Base-by-base conservation (phyloP, 2,329 filamentous ascomycete genomes). In the Calonectria fujianensis region DNA sequence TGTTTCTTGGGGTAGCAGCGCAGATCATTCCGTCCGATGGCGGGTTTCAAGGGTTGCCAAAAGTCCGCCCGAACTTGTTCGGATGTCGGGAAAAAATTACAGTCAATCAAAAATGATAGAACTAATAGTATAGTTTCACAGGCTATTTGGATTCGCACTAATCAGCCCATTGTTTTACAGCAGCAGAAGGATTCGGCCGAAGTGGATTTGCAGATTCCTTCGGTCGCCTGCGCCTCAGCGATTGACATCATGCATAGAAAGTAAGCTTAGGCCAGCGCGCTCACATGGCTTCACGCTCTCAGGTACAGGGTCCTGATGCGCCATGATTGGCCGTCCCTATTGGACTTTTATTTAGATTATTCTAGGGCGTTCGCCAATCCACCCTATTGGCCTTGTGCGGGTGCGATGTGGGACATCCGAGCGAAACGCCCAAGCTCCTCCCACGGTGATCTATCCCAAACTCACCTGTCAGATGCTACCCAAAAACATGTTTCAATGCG, bases 181-280 rank as follows among this genome's bases (percentile, higher is more conserved):
- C 18, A 31, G 20, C 16, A 24, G 57, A 39, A 61, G 57, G 57
- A 61, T 61, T 61, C 32, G 35, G 57, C 57, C n/a, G 32, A 61
- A 7, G 35, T 61, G 32, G 35, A n/a, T 37, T 37, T 61, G 35
- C 11, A 7, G 4, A 24, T 24, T 39, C 32, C 57, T 61, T 61
- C 35, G 11, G 31, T 18, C 35, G 20, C n/a, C 57, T 61, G 57
- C 57, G 57, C 57, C 57, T 14, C 41, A 61, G 4, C n/a, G 13
- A 39, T 61, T 61, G 20, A 61, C 32, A 24, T 61, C 31, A 61
- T 61, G 57, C 57, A 61, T 61, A 61, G 35, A 24, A 35, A 16
- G n/a, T 61, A 61, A 61, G 57, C 57, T 61, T 61, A 39, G 32
- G 14, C 57, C 16, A 24, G n/a, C 14, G 27, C 5, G 39, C 39